phyloP scores from a whole-genome alignment of 345 rosid species.

The Geranium brycei region DNA sequence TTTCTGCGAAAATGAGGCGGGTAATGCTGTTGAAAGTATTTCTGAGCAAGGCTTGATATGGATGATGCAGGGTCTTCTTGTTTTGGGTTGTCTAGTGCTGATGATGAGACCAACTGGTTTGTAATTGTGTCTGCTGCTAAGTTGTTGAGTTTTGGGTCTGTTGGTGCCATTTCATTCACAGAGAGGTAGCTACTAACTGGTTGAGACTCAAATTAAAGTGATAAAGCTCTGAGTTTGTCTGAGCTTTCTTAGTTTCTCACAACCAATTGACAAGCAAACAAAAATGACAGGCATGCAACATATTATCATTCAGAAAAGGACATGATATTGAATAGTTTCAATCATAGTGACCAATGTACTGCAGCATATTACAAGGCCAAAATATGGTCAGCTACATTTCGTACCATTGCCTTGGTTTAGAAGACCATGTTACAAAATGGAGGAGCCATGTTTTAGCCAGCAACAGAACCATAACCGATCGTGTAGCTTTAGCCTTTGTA shows the following conservation, averaged over 20 bases:
- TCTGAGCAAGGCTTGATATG: neutral
- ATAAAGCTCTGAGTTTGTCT: too few species aligned
- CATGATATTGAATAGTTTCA: too few species aligned
- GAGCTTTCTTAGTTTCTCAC: too few species aligned
- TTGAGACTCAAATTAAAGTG: too few species aligned
- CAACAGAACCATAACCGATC: neutral
- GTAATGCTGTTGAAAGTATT: conserved; percentile 14
- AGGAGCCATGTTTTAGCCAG: neutral
- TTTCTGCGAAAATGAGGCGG: conserved; percentile 31
- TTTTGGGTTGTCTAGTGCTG: conserved; percentile 3
- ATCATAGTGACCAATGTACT: too few species aligned
- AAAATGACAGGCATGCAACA: too few species aligned
- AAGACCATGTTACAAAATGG: neutral
- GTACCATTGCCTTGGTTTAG: neutral
- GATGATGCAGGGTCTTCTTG: neutral
- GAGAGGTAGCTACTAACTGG: neutral
- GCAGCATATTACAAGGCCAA: neutral
- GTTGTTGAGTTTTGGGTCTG: conserved; percentile 6
- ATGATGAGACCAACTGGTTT: conserved; percentile 5
- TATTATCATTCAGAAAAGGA: too few species aligned
- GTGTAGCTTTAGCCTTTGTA: neutral
- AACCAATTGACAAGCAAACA: too few species aligned
- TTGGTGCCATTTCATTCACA: conserved; percentile 15
- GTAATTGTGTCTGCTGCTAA: neutral
- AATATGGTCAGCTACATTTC: neutral